These are phyloP conservation scores for Xylariales sp. DNA, from an alignment of 2,329 filamentous ascomycete species.

Conservation along the genomic window DNA sequence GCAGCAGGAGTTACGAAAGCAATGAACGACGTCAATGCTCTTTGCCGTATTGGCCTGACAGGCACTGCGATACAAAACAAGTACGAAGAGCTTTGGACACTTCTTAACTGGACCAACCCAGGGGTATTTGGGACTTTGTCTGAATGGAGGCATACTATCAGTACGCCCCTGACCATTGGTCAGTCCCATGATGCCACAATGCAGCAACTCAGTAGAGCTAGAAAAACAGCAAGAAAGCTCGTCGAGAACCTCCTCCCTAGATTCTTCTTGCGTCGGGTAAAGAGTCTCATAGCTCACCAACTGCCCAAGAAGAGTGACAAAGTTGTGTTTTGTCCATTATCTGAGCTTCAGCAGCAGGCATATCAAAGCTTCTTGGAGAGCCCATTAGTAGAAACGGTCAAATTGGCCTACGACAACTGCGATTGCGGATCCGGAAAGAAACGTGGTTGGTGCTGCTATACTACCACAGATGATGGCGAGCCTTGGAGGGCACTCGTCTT, in stretches of 20 bases:
- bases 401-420: conserved; percentile 63
- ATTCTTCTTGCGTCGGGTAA: conserved; percentile 91
- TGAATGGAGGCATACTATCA: conserved; percentile 77
- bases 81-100: conserved; percentile 94
- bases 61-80: conserved; percentile 97
- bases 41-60: conserved; percentile 89
- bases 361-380: conserved; percentile 81
- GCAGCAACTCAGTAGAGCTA: conserved; percentile 73
- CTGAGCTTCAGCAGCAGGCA: conserved; percentile 71
- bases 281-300: conserved; percentile 85
- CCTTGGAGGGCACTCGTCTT: conserved; percentile 79
- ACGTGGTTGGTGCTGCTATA: conserved; percentile 77
- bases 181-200: conserved; percentile 90
- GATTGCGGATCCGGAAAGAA: conserved; percentile 65
- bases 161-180: conserved; percentile 75
- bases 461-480: conserved; percentile 53
- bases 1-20: conserved; percentile 74
- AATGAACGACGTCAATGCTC: conserved; percentile 85
- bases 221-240: conserved; percentile 78
- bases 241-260: conserved; percentile 82
- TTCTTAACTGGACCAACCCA: conserved; percentile 95
- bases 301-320: conserved; percentile 91
- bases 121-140: conserved; percentile 60
- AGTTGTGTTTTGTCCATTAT: conserved; percentile 92
- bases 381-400: conserved; percentile 65